These are phyloP conservation scores for Ilyonectria destructans DNA, from an alignment of 2,329 filamentous ascomycete species.

Conservation along the genomic window DNA sequence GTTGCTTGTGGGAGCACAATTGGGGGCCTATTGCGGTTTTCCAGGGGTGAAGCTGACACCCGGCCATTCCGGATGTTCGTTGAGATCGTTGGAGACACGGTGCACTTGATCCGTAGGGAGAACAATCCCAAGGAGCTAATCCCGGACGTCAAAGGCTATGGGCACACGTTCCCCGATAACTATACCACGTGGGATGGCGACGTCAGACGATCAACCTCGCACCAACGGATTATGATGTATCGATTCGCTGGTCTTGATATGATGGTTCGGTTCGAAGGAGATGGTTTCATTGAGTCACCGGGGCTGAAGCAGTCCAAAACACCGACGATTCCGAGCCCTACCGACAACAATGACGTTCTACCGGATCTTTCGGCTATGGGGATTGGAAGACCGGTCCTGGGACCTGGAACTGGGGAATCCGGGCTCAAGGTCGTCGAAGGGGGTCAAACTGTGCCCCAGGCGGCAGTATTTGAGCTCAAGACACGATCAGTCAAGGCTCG, in stretches of 20 bases:
- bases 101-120: conserved; percentile 77
- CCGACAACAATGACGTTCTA: background rate
- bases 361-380: conserved; percentile 25
- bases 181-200: conserved; percentile 76
- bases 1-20: conserved; percentile 75
- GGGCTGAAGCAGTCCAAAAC: background rate
- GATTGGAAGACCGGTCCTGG: conserved; percentile 15
- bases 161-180: conserved; percentile 77
- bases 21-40: conserved; percentile 74
- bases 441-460: conserved; percentile 52
- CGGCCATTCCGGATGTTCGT: conserved; percentile 73
- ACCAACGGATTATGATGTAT: conserved; percentile 76
- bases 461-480: conserved; percentile 61
- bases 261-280: conserved; percentile 50
- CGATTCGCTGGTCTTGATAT: conserved; percentile 61
- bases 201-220: conserved; percentile 70
- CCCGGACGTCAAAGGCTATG: conserved; percentile 70
- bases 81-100: conserved; percentile 68
- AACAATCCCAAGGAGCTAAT: conserved; percentile 73
- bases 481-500: conserved; percentile 53
- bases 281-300: conserved; percentile 45
- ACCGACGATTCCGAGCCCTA: background rate
- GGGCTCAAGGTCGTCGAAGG: conserved; percentile 40
- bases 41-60: conserved; percentile 60
- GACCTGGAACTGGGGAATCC: background rate